Percentiles rank a stretch among this genome's conserved stretches.
Evolutionary conservation across 148 eudicot species (phyloP).

Genomic region (Vaccinium darrowii): DNA sequence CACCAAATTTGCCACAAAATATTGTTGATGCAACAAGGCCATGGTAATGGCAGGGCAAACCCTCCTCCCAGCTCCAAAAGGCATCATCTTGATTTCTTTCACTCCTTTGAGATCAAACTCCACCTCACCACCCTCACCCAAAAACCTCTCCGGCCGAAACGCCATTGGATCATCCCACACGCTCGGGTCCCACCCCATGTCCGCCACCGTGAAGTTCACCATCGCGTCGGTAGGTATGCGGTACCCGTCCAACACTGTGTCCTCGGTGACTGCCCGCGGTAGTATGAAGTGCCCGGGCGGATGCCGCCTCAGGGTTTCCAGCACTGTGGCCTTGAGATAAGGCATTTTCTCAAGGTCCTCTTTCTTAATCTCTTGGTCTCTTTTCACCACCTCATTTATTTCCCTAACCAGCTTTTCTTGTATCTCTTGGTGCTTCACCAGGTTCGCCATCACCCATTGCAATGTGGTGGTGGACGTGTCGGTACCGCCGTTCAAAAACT

Average conservation of each 20-base stretch:
- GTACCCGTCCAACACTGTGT: slow-evolving; percentile 1
- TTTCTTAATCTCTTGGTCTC: neutral
- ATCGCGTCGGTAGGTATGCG: neutral
- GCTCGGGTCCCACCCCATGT: slow-evolving; percentile 8
- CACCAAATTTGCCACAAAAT: slow-evolving; percentile 1
- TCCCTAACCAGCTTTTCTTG: neutral
- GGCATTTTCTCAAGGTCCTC: neutral
- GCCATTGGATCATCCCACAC: slow-evolving; percentile 1
- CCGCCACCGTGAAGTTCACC: neutral
- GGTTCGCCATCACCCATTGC: slow-evolving; percentile 7
- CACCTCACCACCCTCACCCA: neutral
- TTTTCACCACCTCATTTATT: neutral
- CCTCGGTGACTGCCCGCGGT: neutral
- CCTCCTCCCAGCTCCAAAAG: slow-evolving; percentile 27
- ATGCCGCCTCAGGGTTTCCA: slow-evolving; percentile 8
- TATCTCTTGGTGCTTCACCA: neutral
- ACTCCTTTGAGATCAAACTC: slow-evolving; percentile 18
- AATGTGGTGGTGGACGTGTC: slow-evolving; percentile 1
- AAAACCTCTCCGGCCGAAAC: neutral
- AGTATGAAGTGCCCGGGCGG: slow-evolving; percentile 10
- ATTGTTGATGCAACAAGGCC: slow-evolving; percentile 1
- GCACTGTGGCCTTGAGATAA: neutral
- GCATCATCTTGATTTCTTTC: slow-evolving; percentile 27
- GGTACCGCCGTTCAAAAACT: slow-evolving; percentile 4
- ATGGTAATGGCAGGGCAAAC: slow-evolving; percentile 21